These are phyloP conservation scores for Russula olivacea DNA, from an alignment of 768 basidiomycete species.

Conservation along the genomic window DNA sequence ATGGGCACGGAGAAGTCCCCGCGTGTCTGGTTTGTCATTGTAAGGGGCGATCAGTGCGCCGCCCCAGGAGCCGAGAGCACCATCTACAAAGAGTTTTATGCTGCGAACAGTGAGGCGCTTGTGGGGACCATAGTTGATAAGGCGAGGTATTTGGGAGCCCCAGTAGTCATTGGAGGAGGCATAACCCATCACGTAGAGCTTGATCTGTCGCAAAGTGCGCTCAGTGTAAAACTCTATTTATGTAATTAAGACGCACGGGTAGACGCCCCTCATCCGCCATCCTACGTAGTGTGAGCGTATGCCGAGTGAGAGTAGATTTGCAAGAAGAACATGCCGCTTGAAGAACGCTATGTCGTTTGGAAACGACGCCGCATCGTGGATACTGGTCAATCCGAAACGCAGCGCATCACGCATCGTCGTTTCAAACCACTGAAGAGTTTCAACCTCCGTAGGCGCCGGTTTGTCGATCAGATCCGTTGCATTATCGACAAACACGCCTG, in stretches of 20 bases:
- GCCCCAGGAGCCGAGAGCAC: slow-evolving; percentile 89
- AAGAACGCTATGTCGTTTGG: slow-evolving; percentile 56
- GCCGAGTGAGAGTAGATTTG: background rate
- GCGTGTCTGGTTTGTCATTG: slow-evolving; percentile 64
- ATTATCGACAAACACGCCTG: slow-evolving; percentile 79
- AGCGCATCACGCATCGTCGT: slow-evolving; percentile 62
- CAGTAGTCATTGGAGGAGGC: slow-evolving; percentile 33
- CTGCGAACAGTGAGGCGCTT: slow-evolving; percentile 40
- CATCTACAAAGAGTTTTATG: slow-evolving; percentile 75
- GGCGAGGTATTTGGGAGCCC: slow-evolving; percentile 32
- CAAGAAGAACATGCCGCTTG: slow-evolving; percentile 43
- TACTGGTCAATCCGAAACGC: slow-evolving; percentile 73
- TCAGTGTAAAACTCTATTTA: background rate
- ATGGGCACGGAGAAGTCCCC: slow-evolving; percentile 60
- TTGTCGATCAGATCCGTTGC: slow-evolving; percentile 73
- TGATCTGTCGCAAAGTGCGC: slow-evolving; percentile 37
- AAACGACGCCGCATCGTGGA: slow-evolving; percentile 72
- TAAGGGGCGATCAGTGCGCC: slow-evolving; percentile 86
- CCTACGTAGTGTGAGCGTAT: slow-evolving; percentile 35
- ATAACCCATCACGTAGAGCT: slow-evolving; percentile 58
- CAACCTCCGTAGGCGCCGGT: slow-evolving; percentile 53
- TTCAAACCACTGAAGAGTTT: slow-evolving; percentile 60
- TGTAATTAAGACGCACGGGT: slow-evolving; percentile 45
- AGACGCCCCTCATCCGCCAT: slow-evolving; percentile 62
- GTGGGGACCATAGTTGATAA: slow-evolving; percentile 35